phyloP scores from a whole-genome alignment of 2,329 filamentous ascomycete genomes.

The Sclerotinia trifoliorum region DNA sequence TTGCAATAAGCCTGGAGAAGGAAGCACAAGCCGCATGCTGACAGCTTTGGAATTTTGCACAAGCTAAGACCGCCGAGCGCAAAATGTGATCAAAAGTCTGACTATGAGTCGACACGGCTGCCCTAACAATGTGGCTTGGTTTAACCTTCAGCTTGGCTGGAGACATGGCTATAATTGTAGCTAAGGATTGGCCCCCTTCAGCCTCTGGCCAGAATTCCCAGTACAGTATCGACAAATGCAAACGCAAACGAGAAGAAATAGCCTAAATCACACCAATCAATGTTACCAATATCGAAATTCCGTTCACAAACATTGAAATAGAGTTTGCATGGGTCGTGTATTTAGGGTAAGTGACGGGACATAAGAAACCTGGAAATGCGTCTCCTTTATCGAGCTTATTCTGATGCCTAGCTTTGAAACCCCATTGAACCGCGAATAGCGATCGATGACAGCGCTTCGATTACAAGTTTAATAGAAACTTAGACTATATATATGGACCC shows the following conservation, averaged over 20 bases:
- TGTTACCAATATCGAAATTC: neutral
- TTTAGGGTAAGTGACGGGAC: neutral
- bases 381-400: neutral
- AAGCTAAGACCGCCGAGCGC: neutral
- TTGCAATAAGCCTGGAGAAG: conserved; percentile 1
- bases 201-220: neutral
- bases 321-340: neutral
- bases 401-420: neutral
- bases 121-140: neutral
- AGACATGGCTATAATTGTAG: neutral
- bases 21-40: neutral
- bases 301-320: neutral
- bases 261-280: neutral
- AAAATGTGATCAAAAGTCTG: neutral
- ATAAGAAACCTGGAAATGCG: neutral
- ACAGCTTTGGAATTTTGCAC: neutral
- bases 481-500: neutral
- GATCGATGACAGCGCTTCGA: neutral
- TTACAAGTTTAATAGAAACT: neutral
- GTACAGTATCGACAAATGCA: neutral
- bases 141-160: conserved; percentile 1
- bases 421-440: neutral
- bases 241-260: neutral
- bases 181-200: neutral
- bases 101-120: neutral